Percentiles rank a stretch among this genome's conserved stretches.
Evolutionary conservation across 2,329 filamentous ascomycete genomes (phyloP).

Genomic region (Talaromyces sp.): DNA sequence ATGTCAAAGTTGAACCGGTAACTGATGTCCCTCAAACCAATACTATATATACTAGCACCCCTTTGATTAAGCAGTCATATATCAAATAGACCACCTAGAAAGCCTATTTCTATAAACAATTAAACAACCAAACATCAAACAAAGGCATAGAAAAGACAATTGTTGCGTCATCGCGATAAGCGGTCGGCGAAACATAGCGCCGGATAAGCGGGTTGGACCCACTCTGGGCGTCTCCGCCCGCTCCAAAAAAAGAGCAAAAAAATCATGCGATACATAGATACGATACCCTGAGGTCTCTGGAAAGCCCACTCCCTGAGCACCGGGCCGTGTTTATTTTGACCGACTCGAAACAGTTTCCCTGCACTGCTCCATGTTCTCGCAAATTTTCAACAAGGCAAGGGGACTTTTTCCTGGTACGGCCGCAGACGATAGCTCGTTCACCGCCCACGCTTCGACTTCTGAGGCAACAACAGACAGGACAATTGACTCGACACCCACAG

Average conservation of each 20-base stretch:
- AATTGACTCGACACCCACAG: constrained; percentile 3
- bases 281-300: not conserved
- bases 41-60: too few relatives aligned
- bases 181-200: constrained; percentile 18
- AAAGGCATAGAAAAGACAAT: not conserved
- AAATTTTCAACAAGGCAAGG: constrained; percentile 38
- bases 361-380: constrained; percentile 34
- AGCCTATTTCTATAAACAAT: too few relatives aligned
- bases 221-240: not conserved
- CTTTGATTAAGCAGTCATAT: too few relatives aligned
- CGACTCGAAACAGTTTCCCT: constrained; percentile 1
- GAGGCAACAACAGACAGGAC: constrained; percentile 8
- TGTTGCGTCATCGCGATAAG: not conserved
- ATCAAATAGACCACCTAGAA: too few relatives aligned
- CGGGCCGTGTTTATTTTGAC: not conserved
- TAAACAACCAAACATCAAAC: too few relatives aligned
- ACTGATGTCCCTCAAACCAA: too few relatives aligned
- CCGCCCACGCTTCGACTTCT: constrained; percentile 9
- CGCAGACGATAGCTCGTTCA: constrained; percentile 10
- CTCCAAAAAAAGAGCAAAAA: not conserved
- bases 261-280: not conserved
- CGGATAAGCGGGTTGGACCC: constrained; percentile 9
- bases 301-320: not conserved
- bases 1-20: too few relatives aligned
- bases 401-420: constrained; percentile 32